Evolutionary conservation across 495 filamentous ascomycete genomes (phyloP), one percentile per base, ranked within the genome.

Genomic region (Neurospora terricola): DNA sequence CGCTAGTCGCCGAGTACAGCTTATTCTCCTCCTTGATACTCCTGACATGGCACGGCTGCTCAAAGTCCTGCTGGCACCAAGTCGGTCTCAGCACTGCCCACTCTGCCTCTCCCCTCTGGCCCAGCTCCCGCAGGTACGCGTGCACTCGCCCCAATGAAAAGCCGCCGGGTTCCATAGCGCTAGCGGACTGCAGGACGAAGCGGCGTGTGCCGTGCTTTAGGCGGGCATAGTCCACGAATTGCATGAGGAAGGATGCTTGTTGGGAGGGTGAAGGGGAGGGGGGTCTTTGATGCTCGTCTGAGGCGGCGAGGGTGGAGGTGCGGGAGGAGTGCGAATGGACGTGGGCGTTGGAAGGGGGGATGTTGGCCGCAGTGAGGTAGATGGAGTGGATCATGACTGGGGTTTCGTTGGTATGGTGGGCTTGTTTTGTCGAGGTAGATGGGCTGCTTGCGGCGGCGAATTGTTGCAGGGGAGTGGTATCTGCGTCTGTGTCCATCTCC

Each of bases 141-240:
- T 83, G 82, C 62, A 79, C 79, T 38, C 79, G 70, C 9, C 82
- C 83, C 79, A 82, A 79, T 7, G 78, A 74, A 11, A 78, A 76
- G 12, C 79, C 78, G 66, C 79, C 82, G 9, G 80, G 75, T 23
- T 78, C 78, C 30, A 83, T 72, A 3, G 80, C 39, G 38, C 79
- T 81, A 11, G 82, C 82, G 45, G 81, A 81, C 69, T 83, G 80
- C 66, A 87, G 75, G 59, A 87, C 80, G 73, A 87, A 86, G 38
- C 85, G 78, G 39, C 76, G 75, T 18, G 78, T 81, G 37, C 83
- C 81, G 27, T 79, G 76, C 4, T 73, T 75, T 14, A 30, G 27
- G 3, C 79, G 72, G n/a, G 82, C 80, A 45, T 86, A 82, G 36
- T 79, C 77, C 38, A 85, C 72, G 72, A 84, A 83, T 2, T 77